phyloP scores from a whole-genome alignment of 1,284 basidiomycete species.

The Ustanciosporium gigantosporum region DNA sequence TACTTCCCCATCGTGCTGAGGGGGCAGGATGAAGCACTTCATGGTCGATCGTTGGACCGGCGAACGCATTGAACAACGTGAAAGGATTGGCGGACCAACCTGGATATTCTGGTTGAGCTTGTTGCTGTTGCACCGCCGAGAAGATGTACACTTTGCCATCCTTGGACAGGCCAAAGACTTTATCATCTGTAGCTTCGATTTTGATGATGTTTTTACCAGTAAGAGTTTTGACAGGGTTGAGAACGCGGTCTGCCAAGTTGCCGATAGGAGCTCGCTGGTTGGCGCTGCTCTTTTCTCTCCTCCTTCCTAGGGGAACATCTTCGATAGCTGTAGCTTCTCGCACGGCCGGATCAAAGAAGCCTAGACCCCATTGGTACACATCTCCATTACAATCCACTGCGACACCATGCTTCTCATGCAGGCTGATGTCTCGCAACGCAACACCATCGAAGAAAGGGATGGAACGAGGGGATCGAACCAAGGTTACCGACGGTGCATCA shows the following conservation, averaged over 20 bases:
- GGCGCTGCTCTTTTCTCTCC: slow-evolving; percentile 32
- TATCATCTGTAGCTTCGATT: slow-evolving; percentile 49
- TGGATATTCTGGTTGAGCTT: too few relatives aligned
- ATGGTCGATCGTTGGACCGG: slow-evolving; percentile 36
- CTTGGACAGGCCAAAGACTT: slow-evolving; percentile 52
- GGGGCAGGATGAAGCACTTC: slow-evolving; percentile 36
- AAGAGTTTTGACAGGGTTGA: slow-evolving; percentile 49
- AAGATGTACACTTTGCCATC: slow-evolving; percentile 58
- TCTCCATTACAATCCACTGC: slow-evolving; percentile 70
- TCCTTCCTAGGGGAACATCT: slow-evolving; percentile 42
- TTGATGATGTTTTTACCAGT: slow-evolving; percentile 55
- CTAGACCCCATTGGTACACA: slow-evolving; percentile 58
- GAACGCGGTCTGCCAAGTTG: slow-evolving; percentile 13
- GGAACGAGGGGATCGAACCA: slow-evolving; percentile 42
- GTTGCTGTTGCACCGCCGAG: slow-evolving; percentile 34
- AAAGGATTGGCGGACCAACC: slow-evolving; percentile 45
- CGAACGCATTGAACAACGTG: slow-evolving; percentile 40
- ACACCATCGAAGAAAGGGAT: slow-evolving; percentile 57
- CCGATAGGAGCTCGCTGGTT: slow-evolving; percentile 36
- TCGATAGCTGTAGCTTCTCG: slow-evolving; percentile 34
- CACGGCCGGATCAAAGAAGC: slow-evolving; percentile 53
- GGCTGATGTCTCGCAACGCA: slow-evolving; percentile 52
- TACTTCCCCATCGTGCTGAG: slow-evolving; percentile 21
- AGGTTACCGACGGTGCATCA: slow-evolving; percentile 29
- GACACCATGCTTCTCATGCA: slow-evolving; percentile 54